Conservation (phyloP, 2,329 filamentous ascomycete genomes). For the Cytospora schulzeri region DNA sequence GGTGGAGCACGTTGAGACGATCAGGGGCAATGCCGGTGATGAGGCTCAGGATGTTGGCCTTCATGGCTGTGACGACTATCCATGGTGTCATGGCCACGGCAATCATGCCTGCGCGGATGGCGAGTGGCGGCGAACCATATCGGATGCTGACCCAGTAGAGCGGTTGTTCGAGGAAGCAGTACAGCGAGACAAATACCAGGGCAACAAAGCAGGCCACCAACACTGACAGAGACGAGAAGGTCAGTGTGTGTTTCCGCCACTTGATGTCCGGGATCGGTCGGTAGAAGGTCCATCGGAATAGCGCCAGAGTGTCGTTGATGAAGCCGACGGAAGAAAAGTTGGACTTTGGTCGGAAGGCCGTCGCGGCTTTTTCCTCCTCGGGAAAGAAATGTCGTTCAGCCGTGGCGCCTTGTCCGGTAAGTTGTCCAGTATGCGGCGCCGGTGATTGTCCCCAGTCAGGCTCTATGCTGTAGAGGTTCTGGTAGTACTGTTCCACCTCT, state of each 20-base stretch:
- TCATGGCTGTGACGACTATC: constrained; percentile 88
- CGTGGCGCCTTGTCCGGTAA: constrained; percentile 31
- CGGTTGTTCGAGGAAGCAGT: constrained; percentile 84
- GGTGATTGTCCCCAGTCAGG: constrained; percentile 49
- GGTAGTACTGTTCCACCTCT: constrained; percentile 69
- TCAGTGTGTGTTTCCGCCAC: constrained; percentile 68
- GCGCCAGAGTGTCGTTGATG: constrained; percentile 77
- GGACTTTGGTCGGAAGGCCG: constrained; percentile 65
- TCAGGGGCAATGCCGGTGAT: constrained; percentile 92
- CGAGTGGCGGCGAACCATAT: constrained; percentile 84
- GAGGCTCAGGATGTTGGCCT: constrained; percentile 81
- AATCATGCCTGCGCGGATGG: constrained; percentile 87
- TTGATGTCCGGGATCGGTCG: constrained; percentile 76
- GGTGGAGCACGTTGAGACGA: constrained; percentile 86
- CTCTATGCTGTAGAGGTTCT: constrained; percentile 53
- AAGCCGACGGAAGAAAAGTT: constrained; percentile 73
- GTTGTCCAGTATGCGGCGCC: constrained; percentile 51
- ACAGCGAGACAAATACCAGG: constrained; percentile 73
- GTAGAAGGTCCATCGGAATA: constrained; percentile 88
- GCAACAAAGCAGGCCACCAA: constrained; percentile 68
- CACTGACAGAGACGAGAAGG: constrained; percentile 79
- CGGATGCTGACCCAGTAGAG: constrained; percentile 86
- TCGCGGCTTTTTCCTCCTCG: constrained; percentile 58
- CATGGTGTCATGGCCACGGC: constrained; percentile 89
- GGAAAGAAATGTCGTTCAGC: constrained; percentile 75